These are phyloP conservation scores for Ilex aquifolium DNA, from an alignment of 257 asterid species.

Conservation along the genomic window DNA sequence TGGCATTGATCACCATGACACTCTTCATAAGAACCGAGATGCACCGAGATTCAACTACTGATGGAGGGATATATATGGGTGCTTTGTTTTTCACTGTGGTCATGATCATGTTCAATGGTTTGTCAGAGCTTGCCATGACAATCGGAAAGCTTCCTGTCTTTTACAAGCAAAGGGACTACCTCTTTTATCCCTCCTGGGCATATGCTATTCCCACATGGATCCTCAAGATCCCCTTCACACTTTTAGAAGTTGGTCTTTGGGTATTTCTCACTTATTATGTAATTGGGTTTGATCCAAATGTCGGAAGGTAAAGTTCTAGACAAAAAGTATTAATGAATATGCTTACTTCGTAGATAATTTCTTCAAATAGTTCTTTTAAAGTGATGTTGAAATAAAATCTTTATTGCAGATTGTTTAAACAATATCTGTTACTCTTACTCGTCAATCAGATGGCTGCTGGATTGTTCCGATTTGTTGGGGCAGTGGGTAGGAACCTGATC, in stretches of 20 bases:
- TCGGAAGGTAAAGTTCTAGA: slow-evolving; percentile 36
- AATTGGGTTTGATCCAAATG: slow-evolving; percentile 64
- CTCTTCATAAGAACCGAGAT: slow-evolving; percentile 58
- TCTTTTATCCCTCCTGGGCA: slow-evolving; percentile 59
- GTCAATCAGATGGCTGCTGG: slow-evolving; percentile 42
- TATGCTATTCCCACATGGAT: slow-evolving; percentile 61
- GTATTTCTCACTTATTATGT: slow-evolving; percentile 52
- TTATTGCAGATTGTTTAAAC: slow-evolving; percentile 40
- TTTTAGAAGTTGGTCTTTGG: slow-evolving; percentile 51
- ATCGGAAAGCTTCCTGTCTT: slow-evolving; percentile 60
- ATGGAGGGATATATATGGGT: slow-evolving; percentile 49
- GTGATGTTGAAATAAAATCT: neutral
- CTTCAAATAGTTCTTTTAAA: too few species aligned
- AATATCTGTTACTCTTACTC: slow-evolving; percentile 37
- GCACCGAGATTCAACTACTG: slow-evolving; percentile 18
- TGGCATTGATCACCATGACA: slow-evolving; percentile 36
- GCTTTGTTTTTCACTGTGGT: slow-evolving; percentile 42
- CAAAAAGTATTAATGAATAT: neutral
- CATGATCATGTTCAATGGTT: slow-evolving; percentile 52
- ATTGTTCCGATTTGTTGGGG: slow-evolving; percentile 55
- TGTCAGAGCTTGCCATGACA: slow-evolving; percentile 48
- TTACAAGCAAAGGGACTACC: slow-evolving; percentile 58
- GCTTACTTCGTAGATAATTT: too few species aligned
- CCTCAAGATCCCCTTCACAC: slow-evolving; percentile 48
- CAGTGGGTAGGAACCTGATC: slow-evolving; percentile 55